Percentiles rank a stretch among this genome's conserved stretches.
Evolutionary conservation across 257 asterid genomes (phyloP).

Genomic region (Solanum commersonii): DNA sequence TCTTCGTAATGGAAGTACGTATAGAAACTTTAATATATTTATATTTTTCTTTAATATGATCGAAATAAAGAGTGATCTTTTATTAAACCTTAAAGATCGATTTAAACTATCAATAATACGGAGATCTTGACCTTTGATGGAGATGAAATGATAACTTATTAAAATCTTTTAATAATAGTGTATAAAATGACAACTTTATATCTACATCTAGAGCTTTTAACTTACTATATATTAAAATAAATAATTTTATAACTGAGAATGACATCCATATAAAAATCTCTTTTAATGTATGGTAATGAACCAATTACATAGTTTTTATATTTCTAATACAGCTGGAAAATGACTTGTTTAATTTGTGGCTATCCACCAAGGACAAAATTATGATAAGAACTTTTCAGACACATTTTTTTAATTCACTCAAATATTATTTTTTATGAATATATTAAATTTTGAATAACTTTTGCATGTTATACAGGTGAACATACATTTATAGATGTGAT

Average conservation of each 20-base stretch:
- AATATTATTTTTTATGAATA: neutral
- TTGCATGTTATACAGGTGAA: conserved; percentile 39
- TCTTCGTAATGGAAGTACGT: too few species aligned
- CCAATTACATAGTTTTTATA: neutral
- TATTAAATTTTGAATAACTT: neutral
- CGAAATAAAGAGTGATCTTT: too few species aligned
- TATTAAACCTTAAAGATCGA: too few species aligned
- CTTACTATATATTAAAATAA: neutral
- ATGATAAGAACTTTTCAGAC: neutral
- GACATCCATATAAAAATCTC: neutral
- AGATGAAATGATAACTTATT: too few species aligned
- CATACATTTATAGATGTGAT: conserved; percentile 75
- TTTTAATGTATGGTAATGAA: neutral
- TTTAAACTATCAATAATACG: too few species aligned
- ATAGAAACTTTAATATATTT: too few species aligned
- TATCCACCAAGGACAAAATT: neutral
- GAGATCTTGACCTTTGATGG: too few species aligned
- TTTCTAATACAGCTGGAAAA: neutral
- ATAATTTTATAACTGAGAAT: neutral
- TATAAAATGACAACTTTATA: neutral
- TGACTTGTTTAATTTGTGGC: neutral
- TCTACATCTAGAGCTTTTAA: neutral
- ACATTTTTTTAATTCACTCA: neutral
- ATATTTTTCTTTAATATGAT: too few species aligned
- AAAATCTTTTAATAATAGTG: neutral